Evolutionary conservation across 768 basidiomycete species (phyloP).

Genomic region (Candolleomyces eurysporus): DNA sequence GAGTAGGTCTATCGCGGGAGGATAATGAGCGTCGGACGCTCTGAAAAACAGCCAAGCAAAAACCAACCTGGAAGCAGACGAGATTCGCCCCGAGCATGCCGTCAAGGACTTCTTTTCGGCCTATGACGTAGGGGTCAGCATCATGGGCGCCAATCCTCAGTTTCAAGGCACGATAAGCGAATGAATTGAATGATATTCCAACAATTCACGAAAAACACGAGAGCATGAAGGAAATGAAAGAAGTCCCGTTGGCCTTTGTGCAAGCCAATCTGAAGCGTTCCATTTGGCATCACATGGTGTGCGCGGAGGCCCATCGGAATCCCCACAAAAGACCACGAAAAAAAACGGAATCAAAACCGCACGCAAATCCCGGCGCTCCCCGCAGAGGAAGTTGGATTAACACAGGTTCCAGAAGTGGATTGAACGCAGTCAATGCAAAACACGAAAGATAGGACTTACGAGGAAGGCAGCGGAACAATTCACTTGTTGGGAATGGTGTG

Average conservation of each 20-base stretch:
- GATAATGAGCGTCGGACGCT: neutral
- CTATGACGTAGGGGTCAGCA: constrained; percentile 27
- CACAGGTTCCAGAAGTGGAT: neutral
- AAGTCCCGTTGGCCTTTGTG: too few species aligned
- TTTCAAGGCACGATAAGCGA: neutral
- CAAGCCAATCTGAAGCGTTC: too few species aligned
- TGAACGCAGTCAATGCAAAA: neutral
- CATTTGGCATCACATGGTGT: too few species aligned
- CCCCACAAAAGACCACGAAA: too few species aligned
- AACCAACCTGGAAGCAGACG: constrained; percentile 82
- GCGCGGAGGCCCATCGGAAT: too few species aligned
- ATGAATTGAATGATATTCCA: neutral
- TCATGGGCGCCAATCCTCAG: neutral
- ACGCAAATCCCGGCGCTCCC: too few species aligned
- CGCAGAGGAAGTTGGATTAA: too few species aligned
- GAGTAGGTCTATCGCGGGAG: constrained; percentile 71
- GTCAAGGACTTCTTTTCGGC: constrained; percentile 90
- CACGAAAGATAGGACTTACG: constrained; percentile 46
- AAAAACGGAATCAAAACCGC: too few species aligned
- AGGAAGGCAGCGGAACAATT: constrained; percentile 92
- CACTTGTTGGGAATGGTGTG: constrained; percentile 95
- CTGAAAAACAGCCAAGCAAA: neutral
- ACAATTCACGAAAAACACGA: neutral
- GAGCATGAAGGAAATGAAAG: too few species aligned
- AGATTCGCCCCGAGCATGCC: constrained; percentile 98